Evolutionary conservation across 495 filamentous ascomycete genomes (phyloP).

Genomic region (Penicillium alfredii): DNA sequence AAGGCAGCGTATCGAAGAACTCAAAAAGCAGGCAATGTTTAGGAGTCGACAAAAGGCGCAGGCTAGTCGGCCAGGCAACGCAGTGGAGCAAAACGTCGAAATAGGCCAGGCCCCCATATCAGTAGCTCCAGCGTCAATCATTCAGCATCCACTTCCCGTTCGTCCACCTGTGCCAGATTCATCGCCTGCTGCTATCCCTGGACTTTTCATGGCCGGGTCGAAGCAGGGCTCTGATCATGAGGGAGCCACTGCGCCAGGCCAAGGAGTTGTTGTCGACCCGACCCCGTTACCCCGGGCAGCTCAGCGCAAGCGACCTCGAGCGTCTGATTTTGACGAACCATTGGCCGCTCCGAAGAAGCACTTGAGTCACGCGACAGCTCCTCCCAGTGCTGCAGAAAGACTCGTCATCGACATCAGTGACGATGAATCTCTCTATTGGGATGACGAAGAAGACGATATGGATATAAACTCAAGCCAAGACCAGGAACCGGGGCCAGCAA

Average conservation of each 20-base stretch:
- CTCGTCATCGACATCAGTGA: conserved; percentile 74
- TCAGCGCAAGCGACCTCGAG: conserved; percentile 74
- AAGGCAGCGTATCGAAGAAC: conserved; percentile 45
- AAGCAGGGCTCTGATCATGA: conserved; percentile 6
- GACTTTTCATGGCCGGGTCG: conserved; percentile 44
- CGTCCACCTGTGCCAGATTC: conserved; percentile 34
- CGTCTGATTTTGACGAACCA: conserved; percentile 66
- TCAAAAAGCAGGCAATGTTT: conserved; percentile 39
- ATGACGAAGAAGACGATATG: conserved; percentile 36
- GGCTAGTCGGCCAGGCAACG: conserved; percentile 8
- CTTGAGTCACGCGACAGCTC: conserved; percentile 41
- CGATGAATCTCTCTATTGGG: conserved; percentile 48
- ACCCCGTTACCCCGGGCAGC: conserved; percentile 23
- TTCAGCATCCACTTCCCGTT: conserved; percentile 40
- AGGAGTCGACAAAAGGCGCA: conserved; percentile 28
- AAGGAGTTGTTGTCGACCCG: conserved; percentile 16
- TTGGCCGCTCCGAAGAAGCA: conserved; percentile 53
- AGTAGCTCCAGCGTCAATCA: conserved; percentile 6
- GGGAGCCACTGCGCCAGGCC: conserved; percentile 4
- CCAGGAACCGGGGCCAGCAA: conserved; percentile 1
- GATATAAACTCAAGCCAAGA: conserved; percentile 23
- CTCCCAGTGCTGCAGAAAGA: conserved; percentile 18
- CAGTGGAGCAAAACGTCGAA: neutral
- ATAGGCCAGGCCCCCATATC: conserved; percentile 1
- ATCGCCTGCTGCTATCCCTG: conserved; percentile 41